Evolutionary conservation across 164 flowering plant genomes (phyloP), one percentile per base, ranked within the genome.

Genomic region (Aristolochia contorta): DNA sequence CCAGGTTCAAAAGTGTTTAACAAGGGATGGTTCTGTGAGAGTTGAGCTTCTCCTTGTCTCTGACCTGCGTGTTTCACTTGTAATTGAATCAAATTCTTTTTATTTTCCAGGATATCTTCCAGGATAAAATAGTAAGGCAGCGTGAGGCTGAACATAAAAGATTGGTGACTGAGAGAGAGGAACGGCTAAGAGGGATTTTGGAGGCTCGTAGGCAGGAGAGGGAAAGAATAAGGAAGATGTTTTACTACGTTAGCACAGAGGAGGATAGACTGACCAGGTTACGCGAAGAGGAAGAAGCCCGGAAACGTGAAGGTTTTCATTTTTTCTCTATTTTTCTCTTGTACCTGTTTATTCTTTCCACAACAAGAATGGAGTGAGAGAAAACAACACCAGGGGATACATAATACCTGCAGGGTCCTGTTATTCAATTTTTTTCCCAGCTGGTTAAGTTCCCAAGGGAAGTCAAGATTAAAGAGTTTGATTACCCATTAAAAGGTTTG

Each of bases 271-370:
- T 69, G 24, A 73, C 64, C 30, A 91, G 67, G 69, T 52, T 74
- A 62, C 84, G 46, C 21, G 90, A 84, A 70, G 97, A 94, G 69
- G 97, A 89, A 72, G 92, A 84, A 71, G 85, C 87, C 32, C 81
- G 84, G 18, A 89, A 83, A 67, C 86, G 47, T 54, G 90, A 87
- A 83, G 96, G 99, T 19, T 24, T 27, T 10, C 43, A 37, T 37
- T 37, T 37, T 37, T 37, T 6, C 0, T 37, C 43, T 37, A 27
- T 2, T 27, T 27, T 27, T 27, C 30, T 27, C 30, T 37, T 37
- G 3, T 37, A 37, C 3, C 9, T 32, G 33, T 6, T 37, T 7
- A 37, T 3, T 8, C 7, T 4, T 3, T 37, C 1, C 1, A 37
- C 3, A 37, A 37, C 7, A 37, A 37, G 1, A 37, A 37, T 7